Conservation (phyloP, 306 rosid genomes). For the Ziziphus jujuba region DNA sequence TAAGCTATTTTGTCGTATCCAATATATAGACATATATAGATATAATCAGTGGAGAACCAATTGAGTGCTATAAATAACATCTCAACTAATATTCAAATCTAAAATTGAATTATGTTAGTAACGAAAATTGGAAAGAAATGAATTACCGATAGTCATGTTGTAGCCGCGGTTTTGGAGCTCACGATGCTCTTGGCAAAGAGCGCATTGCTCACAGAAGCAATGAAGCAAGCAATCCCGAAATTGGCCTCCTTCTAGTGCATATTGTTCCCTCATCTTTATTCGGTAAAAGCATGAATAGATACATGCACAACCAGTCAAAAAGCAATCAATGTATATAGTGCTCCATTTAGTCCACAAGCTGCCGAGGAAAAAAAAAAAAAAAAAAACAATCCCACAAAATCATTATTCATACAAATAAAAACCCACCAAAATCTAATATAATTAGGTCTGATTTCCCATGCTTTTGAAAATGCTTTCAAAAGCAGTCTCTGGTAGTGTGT, state of each 20-base stretch:
- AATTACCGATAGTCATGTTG: constrained; percentile 61
- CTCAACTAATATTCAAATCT: neutral
- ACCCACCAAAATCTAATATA: too few relatives aligned
- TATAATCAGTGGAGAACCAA: neutral
- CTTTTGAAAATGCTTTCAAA: too few relatives aligned
- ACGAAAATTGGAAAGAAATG: too few relatives aligned
- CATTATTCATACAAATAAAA: neutral
- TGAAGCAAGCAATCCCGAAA: constrained; percentile 58
- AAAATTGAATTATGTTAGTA: too few relatives aligned
- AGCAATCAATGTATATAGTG: constrained; percentile 42
- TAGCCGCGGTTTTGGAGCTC: constrained; percentile 64
- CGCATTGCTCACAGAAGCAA: constrained; percentile 57
- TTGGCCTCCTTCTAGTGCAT: constrained; percentile 27
- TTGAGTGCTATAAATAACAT: too few relatives aligned
- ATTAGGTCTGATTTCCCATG: too few relatives aligned
- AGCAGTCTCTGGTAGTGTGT: too few relatives aligned
- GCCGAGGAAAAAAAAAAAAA: constrained; percentile 1
- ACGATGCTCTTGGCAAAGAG: constrained; percentile 80
- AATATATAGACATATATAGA: too few relatives aligned
- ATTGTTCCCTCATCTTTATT: constrained; percentile 55
- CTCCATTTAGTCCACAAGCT: constrained; percentile 69
- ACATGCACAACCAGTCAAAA: constrained; percentile 44
- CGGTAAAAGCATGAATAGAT: constrained; percentile 64
- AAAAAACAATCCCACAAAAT: neutral
- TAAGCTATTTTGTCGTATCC: too few relatives aligned